Conservation (phyloP, 2,329 filamentous ascomycete genomes). For the Curvularia lunata region DNA sequence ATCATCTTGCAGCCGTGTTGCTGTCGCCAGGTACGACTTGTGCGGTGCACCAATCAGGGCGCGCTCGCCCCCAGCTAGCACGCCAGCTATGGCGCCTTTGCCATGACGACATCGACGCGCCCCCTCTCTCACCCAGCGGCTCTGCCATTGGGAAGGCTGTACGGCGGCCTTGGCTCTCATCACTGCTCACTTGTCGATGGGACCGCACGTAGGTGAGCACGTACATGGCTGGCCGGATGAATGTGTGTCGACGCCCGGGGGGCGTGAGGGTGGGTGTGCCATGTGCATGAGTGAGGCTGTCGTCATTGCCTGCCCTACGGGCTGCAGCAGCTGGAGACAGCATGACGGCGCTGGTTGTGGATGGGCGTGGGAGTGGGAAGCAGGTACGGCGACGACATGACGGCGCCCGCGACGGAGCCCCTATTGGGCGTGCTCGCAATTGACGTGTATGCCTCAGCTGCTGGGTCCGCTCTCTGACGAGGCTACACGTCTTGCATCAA, state of each 20-base stretch:
- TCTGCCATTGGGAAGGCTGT: conserved; percentile 27
- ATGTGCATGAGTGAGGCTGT: neutral
- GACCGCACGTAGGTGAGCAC: neutral
- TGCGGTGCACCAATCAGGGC: conserved; percentile 25
- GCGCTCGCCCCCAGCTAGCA: conserved; percentile 10
- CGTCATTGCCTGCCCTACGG: conserved; percentile 13
- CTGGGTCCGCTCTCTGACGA: conserved; percentile 36
- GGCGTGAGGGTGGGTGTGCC: neutral
- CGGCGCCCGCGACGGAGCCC: neutral
- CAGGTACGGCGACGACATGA: conserved; percentile 30
- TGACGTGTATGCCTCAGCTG: conserved; percentile 24
- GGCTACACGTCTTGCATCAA: conserved; percentile 28
- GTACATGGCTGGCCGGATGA: neutral
- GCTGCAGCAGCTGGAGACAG: neutral
- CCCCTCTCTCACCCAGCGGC: conserved; percentile 16
- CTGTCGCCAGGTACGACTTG: conserved; percentile 23
- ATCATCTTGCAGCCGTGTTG: conserved; percentile 26
- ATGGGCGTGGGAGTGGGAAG: conserved; percentile 21
- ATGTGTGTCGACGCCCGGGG: neutral
- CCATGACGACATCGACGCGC: conserved; percentile 24
- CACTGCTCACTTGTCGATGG: conserved; percentile 14
- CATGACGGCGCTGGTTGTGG: conserved; percentile 19
- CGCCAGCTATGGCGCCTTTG: conserved; percentile 1
- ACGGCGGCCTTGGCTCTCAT: conserved; percentile 37
- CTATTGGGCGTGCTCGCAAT: too few species aligned